Evolutionary conservation across 2,329 filamentous ascomycete genomes (phyloP), one percentile per base, ranked within the genome.

Genomic region (Neobulgaria alba): DNA sequence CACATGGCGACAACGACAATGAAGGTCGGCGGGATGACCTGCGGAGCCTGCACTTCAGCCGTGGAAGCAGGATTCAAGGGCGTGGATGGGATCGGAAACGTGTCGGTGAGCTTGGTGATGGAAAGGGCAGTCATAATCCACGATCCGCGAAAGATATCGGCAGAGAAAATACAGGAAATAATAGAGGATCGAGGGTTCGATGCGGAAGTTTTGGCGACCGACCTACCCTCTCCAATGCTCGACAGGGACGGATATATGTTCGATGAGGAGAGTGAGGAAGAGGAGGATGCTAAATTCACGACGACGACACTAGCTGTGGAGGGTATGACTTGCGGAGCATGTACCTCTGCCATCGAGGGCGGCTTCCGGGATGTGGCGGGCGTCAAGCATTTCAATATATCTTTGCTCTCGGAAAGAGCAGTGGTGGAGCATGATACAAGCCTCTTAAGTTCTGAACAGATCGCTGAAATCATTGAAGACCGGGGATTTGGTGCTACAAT

Each of bases 121-220:
- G 89, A 95, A 63, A 79, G 90, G 45, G 92, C 90, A n/a, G 89
- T 96, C 31, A 72, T 96, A 26, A 82, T 89, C 64, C 92, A 98
- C 64, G 83, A 96, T 62, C 78, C 86, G 1, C 67, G 73, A 41
- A 73, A 75, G 38, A 75, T 96, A 39, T 67, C 85, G 10, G 75
- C 87, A 45, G 83, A 89, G 29, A 67, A 81, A 52, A 75, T 96
- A 45, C 78, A 77, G 58, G 86, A 94, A 51, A 87, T 84, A 26
- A 92, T 95, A 50, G 87, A 95, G 56, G 88, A 94, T 61, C 76
- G 86, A 45, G 89, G 89, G 1, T 96, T 96, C 60, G 90, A 95
- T 57, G 88, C 88, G 29, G 77, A 88, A 51, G 74, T 94, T n/a
- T 66, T 94, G n/a, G 78, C 84, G 3, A 88, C 86, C 14, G 85